phyloP scores from a whole-genome alignment of 179 eudicot species.

The Patellifolia procumbens region DNA sequence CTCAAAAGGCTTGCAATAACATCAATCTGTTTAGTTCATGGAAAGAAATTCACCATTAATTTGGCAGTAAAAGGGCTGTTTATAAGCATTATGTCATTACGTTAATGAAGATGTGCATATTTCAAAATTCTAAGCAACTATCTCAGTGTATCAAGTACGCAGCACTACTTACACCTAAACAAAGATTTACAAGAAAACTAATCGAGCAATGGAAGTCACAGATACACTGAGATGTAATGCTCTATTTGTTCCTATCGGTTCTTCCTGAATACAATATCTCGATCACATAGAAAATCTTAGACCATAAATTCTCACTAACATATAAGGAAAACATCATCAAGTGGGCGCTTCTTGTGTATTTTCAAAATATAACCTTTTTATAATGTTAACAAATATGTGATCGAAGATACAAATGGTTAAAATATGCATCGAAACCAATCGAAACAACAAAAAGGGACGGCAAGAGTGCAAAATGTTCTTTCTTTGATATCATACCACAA shows the following conservation, averaged over 20 bases:
- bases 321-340: no score
- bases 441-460: no score
- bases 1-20: slow-evolving; percentile 90
- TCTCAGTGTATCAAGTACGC: background rate
- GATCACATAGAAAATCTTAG: no score
- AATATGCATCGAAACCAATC: no score
- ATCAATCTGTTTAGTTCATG: slow-evolving; percentile 65
- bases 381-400: no score
- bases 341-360: no score
- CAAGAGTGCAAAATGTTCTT: background rate
- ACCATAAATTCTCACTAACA: no score
- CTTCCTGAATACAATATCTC: no score
- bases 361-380: no score
- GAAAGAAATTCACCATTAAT: background rate
- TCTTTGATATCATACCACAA: background rate
- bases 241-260: background rate
- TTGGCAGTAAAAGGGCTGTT: background rate
- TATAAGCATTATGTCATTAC: background rate
- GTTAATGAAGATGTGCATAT: background rate
- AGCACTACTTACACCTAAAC: background rate
- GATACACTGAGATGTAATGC: background rate
- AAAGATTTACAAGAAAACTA: background rate
- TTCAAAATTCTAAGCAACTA: background rate
- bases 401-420: no score
- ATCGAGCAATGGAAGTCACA: background rate